A percentile compares a stretch with the other conserved stretches of the same genome.
Evolutionary conservation across 2,329 filamentous ascomycete genomes (phyloP).

Genomic region (Mycosphaerella sp.): DNA sequence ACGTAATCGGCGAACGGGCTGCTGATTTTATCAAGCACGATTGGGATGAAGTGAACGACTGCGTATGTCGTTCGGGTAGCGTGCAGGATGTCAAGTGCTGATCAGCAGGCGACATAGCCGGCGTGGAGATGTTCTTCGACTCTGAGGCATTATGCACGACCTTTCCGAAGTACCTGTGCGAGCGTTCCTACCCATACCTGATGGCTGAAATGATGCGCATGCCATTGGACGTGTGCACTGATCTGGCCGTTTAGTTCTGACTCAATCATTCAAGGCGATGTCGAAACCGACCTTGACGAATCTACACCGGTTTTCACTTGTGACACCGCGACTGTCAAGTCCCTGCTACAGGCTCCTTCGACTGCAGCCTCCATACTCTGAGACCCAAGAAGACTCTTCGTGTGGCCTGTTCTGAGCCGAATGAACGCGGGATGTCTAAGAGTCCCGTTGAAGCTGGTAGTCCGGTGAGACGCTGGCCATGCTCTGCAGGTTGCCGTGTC

Average conservation of each 20-base stretch:
- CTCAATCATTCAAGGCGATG: neutral
- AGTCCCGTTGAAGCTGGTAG: too few species aligned
- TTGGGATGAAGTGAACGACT: neutral
- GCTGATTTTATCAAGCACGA: conserved; percentile 40
- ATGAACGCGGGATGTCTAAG: neutral
- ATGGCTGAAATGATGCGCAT: neutral
- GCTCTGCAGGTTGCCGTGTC: too few species aligned
- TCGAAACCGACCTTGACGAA: neutral
- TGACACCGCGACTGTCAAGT: neutral
- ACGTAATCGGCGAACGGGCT: conserved; percentile 51
- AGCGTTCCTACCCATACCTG: too few species aligned
- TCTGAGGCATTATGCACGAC: too few species aligned
- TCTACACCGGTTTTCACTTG: neutral
- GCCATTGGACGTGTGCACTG: neutral
- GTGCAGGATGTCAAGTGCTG: neutral
- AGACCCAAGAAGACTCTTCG: neutral
- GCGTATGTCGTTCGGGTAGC: conserved; percentile 1
- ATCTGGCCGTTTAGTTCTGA: neutral
- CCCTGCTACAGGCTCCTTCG: neutral
- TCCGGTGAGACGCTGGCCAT: too few species aligned
- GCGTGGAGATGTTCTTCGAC: too few species aligned
- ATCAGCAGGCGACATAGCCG: too few species aligned
- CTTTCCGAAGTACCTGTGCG: too few species aligned
- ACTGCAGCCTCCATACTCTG: neutral
- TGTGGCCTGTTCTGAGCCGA: too few species aligned